Percentiles rank a stretch among this genome's conserved stretches.
Conservation (phyloP, 257 asterid species). For the Asclepias syriaca region DNA sequence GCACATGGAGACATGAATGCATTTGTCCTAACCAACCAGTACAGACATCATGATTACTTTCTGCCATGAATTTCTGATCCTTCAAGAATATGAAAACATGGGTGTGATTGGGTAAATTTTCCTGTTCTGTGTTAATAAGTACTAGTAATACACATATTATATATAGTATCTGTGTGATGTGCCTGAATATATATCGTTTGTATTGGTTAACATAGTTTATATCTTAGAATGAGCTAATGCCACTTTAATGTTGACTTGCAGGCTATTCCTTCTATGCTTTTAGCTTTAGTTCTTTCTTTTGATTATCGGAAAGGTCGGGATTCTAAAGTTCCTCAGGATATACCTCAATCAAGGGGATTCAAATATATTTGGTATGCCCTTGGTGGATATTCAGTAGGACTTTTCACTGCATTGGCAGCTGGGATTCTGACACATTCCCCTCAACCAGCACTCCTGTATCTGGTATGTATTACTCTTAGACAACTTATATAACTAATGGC, state of each 20-base stretch:
- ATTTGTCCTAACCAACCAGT: background rate
- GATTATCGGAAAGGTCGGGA: slow-evolving; percentile 68
- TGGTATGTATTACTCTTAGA: slow-evolving; percentile 39
- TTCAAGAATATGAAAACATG: background rate
- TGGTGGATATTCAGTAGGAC: slow-evolving; percentile 77
- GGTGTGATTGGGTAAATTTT: background rate
- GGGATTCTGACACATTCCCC: slow-evolving; percentile 88
- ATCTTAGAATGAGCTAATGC: slow-evolving; percentile 1
- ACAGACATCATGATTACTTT: background rate
- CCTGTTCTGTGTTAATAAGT: background rate
- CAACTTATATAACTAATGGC: background rate
- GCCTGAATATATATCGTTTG: background rate
- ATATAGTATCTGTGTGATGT: background rate
- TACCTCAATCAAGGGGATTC: slow-evolving; percentile 46
- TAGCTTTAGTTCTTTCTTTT: slow-evolving; percentile 84
- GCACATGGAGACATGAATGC: background rate
- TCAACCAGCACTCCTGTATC: slow-evolving; percentile 89
- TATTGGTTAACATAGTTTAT: background rate
- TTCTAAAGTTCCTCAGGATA: slow-evolving; percentile 28
- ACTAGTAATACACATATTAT: background rate
- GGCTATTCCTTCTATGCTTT: slow-evolving; percentile 98
- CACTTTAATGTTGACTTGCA: slow-evolving; percentile 32
- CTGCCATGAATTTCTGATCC: background rate
- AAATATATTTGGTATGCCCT: slow-evolving; percentile 78
- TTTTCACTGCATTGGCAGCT: slow-evolving; percentile 79